Conservation (phyloP, 176 grass and related monocot species). For the Lolium perenne region DNA sequence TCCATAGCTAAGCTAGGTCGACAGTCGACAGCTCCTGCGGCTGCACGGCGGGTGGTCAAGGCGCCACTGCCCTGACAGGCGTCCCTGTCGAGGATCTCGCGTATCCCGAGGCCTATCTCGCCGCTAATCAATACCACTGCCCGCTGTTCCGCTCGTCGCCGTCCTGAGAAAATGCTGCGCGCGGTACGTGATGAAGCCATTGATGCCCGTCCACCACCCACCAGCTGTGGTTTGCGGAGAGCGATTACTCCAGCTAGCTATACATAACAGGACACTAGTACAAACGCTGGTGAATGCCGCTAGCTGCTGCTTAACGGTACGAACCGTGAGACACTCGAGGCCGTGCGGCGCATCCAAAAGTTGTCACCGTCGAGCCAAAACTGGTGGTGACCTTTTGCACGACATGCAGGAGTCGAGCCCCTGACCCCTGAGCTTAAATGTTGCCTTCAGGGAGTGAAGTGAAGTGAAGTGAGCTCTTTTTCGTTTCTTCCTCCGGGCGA, state of each 20-base stretch:
- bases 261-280: no score
- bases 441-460: background rate
- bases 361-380: slow-evolving; percentile 10
- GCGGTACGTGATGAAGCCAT: slow-evolving; percentile 1
- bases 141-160: background rate
- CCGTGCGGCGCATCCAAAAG: background rate
- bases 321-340: background rate
- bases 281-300: background rate
- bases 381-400: background rate
- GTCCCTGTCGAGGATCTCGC: slow-evolving; percentile 43
- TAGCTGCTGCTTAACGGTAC: slow-evolving; percentile 10
- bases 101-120: slow-evolving; percentile 49
- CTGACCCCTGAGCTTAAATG: background rate
- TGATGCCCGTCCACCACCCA: background rate
- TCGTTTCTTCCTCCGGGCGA: background rate
- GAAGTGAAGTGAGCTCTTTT: background rate
- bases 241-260: background rate
- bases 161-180: background rate
- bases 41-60: slow-evolving; percentile 16
- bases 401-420: background rate
- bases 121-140: background rate
- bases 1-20: background rate
- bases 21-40: slow-evolving; percentile 1
- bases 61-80: slow-evolving; percentile 2
- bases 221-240: background rate